Base-by-base conservation (phyloP, 805 yeast species). In the Starmerella bombicola region DNA sequence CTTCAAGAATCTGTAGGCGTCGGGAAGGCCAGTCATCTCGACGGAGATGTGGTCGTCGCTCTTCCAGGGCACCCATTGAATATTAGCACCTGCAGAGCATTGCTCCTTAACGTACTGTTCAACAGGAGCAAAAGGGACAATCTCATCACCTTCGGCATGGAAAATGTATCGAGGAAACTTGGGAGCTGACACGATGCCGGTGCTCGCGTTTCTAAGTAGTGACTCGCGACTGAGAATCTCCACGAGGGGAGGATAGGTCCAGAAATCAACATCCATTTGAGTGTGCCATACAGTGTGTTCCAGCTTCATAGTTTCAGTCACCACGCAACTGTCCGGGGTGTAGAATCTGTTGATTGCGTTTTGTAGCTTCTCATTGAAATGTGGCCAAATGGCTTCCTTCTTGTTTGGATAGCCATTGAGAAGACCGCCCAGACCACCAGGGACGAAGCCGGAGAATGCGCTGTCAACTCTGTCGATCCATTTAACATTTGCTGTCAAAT, bases 91-190 rank as follows among this genome's bases (percentile, higher is more conserved):
- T 5, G 19, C 7, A 13, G 15, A 20, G 19, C 47, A 44, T 37
- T 38, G 42, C 35, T 42, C 33, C 8, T 18, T 20, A 10, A 42
- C 37, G 24, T 38, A 42, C 19, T 32, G 19, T 7, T 48, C 47
- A 13, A 52, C 55, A 15, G 31, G 28, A 5, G 21, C 41, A 33
- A 35, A 22, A 10, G 52, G 51, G 22, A 50, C 50, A 31, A 54
- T 41, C 32, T 51, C 52, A 31, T 54, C 58, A 9, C 18, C 15
- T 12, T 24, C 39, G 13, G 55, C 54, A 30, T 54, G 55, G 46
- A 43, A 51, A 21, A 54, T 47, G 37, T 33, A 51, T 25, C 53
- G 37, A 4, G 56, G 58, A 28, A 43, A 39, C 12, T 26, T 38
- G 3, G 56, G 56, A 6, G 40, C 34, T 12, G 47, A 13, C 8